Evolutionary conservation across 176 grass and related monocot species (phyloP).

Genomic region (Musa acuminata): DNA sequence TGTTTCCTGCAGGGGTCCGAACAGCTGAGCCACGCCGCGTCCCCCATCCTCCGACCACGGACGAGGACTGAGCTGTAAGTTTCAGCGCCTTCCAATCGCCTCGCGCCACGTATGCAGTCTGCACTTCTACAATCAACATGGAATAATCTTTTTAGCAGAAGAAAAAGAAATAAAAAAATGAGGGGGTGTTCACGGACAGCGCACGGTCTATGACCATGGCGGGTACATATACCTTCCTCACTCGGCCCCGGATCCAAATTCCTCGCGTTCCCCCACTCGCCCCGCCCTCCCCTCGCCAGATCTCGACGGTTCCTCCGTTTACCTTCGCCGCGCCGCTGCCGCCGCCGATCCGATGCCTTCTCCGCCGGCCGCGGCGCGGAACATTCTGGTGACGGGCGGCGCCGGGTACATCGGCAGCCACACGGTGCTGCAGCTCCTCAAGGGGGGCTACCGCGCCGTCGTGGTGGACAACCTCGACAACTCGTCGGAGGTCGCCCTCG

Average conservation of each 20-base stretch:
- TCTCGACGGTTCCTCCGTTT: neutral
- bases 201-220: neutral
- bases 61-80: neutral
- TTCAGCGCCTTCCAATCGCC: neutral
- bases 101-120: neutral
- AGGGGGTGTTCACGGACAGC: conserved; percentile 1
- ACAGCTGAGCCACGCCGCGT: neutral
- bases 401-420: conserved; percentile 99
- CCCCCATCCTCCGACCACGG: neutral
- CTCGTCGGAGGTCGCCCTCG: conserved; percentile 53
- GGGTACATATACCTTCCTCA: conserved; percentile 2
- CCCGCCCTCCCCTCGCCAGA: neutral
- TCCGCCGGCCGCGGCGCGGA: conserved; percentile 13
- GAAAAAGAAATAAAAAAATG: too few relatives aligned
- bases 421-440: conserved; percentile 75
- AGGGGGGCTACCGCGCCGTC: conserved; percentile 62
- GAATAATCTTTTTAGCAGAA: too few relatives aligned
- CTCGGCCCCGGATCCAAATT: neutral
- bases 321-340: neutral
- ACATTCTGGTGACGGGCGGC: conserved; percentile 84
- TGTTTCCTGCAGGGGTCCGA: neutral
- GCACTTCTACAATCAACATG: too few relatives aligned
- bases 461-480: conserved; percentile 89
- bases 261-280: neutral
- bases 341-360: neutral